Percentiles rank a stretch among this genome's conserved stretches.
Evolutionary conservation across 306 rosid genomes (phyloP).

Genomic region (Biancaea sappan): DNA sequence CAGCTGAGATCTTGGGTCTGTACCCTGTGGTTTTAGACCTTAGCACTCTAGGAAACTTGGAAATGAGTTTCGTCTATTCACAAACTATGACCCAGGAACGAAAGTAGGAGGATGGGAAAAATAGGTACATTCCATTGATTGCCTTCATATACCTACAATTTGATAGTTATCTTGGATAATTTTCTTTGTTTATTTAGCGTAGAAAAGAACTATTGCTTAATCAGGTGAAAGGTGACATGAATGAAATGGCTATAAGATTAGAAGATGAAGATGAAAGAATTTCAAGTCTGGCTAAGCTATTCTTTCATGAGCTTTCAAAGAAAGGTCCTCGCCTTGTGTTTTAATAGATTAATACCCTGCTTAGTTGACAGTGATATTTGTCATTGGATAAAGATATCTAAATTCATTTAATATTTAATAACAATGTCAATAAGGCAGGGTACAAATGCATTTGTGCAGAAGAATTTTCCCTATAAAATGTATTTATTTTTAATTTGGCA

Average conservation of each 20-base stretch:
- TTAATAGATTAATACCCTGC: not conserved
- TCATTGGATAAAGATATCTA: not conserved
- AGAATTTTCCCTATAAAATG: not conserved
- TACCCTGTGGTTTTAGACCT: conserved; percentile 77
- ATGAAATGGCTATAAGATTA: conserved; percentile 85
- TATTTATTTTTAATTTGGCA: too few species aligned
- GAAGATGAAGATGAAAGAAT: conserved; percentile 92
- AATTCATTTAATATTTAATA: not conserved
- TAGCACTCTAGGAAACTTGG: conserved; percentile 79
- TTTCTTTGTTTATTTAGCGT: too few species aligned
- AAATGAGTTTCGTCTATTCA: conserved; percentile 77
- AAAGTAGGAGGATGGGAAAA: too few species aligned
- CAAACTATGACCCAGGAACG: conserved; percentile 86
- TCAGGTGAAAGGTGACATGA: conserved; percentile 93
- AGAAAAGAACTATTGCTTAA: conserved; percentile 31
- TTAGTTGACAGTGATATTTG: not conserved
- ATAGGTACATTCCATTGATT: too few species aligned
- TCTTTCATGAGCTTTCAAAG: conserved; percentile 87
- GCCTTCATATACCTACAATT: too few species aligned
- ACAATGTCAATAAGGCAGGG: not conserved
- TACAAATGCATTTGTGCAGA: not conserved
- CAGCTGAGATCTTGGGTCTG: conserved; percentile 77
- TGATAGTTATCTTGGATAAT: too few species aligned
- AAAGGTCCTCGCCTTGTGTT: conserved; percentile 56
- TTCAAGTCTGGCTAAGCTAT: conserved; percentile 86